Base-by-base conservation (phyloP, 1,284 basidiomycete genomes). In the Apiotrichum brassicae region DNA sequence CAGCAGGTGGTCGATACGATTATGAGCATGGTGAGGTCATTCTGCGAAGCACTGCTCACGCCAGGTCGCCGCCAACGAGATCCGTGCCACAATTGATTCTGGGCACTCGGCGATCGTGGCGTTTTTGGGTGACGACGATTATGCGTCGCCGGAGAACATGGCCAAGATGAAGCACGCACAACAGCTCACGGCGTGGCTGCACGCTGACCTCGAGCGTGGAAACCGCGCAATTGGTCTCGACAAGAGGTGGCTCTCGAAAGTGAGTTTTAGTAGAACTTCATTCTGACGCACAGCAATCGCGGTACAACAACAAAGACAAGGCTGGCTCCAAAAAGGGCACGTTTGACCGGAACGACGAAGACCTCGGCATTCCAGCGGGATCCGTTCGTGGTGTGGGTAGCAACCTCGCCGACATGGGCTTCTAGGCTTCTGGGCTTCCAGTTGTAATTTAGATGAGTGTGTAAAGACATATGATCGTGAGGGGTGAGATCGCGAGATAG, bases 201-300 rank as follows among this genome's bases (percentile, higher is more conserved):
- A 63, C 26, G 33, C 19, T 4, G 56, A 67, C n/a, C 49, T 71
- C n/a, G 39, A 43, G 13, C 44, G 35, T 9, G 57, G 53, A n/a
- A 58, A 56, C 49, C 51, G 49, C 26, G 32, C 46, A 4, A 43
- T 66, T 30, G 61, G 63, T 4, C 44, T 63, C 33, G 57, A 56
- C 41, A 56, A 51, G 26, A 59, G 58, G 32, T 70, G 62, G 49
- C 55, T 71, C 8, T 52, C 49, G 34, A 67, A 65, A 57, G 68
- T 65, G 26, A 48, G 61, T 57, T 3, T n/a, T 8, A 12, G 4
- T 14, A 9, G 32, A 20, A 26, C 28, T 3, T 22, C 32, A 19
- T 19, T 4, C 2, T 19, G 32, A 40, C 46, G 33, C 47, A 47
- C 41, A 57, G 51, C 48, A 49, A 40, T 48, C 39, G 20, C 45